A percentile compares a stretch with the other conserved stretches of the same genome.
These are phyloP conservation scores for Backusella sp. DNA, from an alignment of 192 early-diverging fungal genomes.

Conservation along the genomic window DNA sequence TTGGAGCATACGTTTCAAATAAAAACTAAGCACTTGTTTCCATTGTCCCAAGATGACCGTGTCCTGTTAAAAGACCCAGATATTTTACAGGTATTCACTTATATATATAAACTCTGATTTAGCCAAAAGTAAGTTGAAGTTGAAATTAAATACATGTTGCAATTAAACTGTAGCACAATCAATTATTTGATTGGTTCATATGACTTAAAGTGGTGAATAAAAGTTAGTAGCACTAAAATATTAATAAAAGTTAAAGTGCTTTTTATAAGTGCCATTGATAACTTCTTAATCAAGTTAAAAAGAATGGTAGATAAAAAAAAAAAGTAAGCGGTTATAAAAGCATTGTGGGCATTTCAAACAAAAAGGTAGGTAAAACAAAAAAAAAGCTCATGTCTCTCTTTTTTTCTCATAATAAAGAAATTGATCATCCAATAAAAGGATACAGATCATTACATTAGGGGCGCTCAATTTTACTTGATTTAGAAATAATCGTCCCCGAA, in stretches of 20 bases:
- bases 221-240: not conserved
- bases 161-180: not conserved
- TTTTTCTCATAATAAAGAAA: not conserved
- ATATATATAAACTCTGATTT: no score
- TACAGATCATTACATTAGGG: no score
- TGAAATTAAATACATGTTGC: not conserved
- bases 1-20: no score
- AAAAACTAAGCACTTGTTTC: no score
- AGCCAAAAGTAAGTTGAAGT: not conserved
- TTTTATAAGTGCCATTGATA: not conserved
- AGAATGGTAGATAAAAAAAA: not conserved
- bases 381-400: not conserved
- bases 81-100: no score
- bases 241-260: not conserved
- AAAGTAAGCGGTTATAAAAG: not conserved
- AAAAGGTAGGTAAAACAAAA: no score
- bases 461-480: not conserved
- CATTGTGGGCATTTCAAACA: not conserved
- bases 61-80: no score
- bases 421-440: no score
- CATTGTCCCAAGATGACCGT: no score
- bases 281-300: not conserved
- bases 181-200: not conserved
- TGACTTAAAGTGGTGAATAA: conserved; percentile 1
- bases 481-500: not conserved